These are phyloP conservation scores for Onygena corvina DNA, from an alignment of 2,329 filamentous ascomycete species.

Conservation along the genomic window DNA sequence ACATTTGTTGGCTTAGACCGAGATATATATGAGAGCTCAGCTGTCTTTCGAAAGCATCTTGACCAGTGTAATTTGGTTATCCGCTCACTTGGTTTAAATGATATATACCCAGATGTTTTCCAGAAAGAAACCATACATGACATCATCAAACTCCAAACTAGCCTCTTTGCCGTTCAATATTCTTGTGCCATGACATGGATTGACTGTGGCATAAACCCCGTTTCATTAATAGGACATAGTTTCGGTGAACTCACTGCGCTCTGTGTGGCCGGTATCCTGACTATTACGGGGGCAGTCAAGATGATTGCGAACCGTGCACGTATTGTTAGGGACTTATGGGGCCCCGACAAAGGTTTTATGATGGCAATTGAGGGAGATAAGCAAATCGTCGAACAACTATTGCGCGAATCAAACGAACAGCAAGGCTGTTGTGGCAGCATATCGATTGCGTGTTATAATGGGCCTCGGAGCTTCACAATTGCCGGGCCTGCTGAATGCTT, in stretches of 20 bases:
- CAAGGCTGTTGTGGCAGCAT: conserved; percentile 17
- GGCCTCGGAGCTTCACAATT: conserved; percentile 7
- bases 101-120: conserved; percentile 19
- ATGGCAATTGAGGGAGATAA: conserved; percentile 18
- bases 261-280: conserved; percentile 23
- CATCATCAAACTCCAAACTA: conserved; percentile 25
- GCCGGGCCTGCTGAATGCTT: conserved; percentile 11
- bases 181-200: conserved; percentile 30
- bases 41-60: conserved; percentile 24
- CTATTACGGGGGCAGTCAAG: conserved; percentile 21
- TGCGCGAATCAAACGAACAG: conserved; percentile 16
- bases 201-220: conserved; percentile 25
- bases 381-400: conserved; percentile 20
- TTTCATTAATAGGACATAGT: conserved; percentile 28
- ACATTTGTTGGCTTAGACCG: conserved; percentile 20
- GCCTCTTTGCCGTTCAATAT: conserved; percentile 30
- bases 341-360: conserved; percentile 25
- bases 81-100: conserved; percentile 17
- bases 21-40: conserved; percentile 21
- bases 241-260: conserved; percentile 30
- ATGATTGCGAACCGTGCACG: conserved; percentile 24
- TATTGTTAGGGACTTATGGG: conserved; percentile 25
- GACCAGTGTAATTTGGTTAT: conserved; percentile 25
- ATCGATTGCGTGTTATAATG: conserved; percentile 20
- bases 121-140: conserved; percentile 20